Conservation (phyloP, 1,284 basidiomycete species). For the Papiliotrema laurentii region DNA sequence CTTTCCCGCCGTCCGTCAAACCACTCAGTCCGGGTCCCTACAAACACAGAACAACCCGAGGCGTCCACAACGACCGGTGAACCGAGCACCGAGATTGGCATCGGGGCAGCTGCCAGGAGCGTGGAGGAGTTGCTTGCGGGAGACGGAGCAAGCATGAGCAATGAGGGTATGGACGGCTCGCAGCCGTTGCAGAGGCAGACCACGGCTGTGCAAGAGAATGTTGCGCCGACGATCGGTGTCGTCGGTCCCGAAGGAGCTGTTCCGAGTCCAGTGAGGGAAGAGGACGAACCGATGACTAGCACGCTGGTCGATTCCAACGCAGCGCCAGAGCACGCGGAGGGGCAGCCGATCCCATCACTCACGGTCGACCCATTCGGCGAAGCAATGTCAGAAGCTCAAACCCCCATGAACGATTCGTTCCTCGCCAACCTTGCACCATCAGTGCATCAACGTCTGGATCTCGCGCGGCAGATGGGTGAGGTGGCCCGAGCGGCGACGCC, state of each 20-base stretch:
- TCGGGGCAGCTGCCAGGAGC: conserved; percentile 14
- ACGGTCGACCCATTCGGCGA: neutral
- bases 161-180: conserved; percentile 12
- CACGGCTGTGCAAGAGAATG: conserved; percentile 16
- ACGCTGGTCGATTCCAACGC: neutral
- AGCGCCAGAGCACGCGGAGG: neutral
- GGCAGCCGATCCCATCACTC: neutral
- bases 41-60: neutral
- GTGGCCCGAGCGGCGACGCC: neutral
- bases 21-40: conserved; percentile 29
- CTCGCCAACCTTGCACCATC: conserved; percentile 48
- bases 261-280: conserved; percentile 8
- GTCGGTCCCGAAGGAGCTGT: conserved; percentile 12
- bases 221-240: conserved; percentile 1
- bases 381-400: conserved; percentile 26
- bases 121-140: conserved; percentile 22
- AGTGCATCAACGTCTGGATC: conserved; percentile 22
- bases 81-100: conserved; percentile 16
- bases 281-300: neutral
- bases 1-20: conserved; percentile 38
- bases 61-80: conserved; percentile 12
- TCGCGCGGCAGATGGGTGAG: conserved; percentile 12
- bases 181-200: conserved; percentile 14
- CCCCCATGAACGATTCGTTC: conserved; percentile 53
- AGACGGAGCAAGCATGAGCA: conserved; percentile 6